These are phyloP conservation scores for Phylloboletellus chloephorus DNA, from an alignment of 1,284 basidiomycete genomes.

Conservation along the genomic window DNA sequence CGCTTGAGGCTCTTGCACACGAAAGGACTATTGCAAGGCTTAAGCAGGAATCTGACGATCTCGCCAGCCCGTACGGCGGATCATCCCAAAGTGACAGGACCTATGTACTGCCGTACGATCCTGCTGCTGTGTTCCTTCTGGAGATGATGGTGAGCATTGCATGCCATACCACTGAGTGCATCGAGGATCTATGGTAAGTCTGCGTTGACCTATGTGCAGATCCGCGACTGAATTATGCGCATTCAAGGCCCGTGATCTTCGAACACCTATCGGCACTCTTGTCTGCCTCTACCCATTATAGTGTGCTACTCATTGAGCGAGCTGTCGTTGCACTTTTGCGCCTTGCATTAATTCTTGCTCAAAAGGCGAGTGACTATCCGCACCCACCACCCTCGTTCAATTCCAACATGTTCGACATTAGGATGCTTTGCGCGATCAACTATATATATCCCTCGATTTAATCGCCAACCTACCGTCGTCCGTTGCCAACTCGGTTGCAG, in stretches of 20 bases:
- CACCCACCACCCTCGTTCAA: conserved; percentile 2
- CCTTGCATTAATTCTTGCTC: conserved; percentile 74
- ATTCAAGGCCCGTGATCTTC: conserved; percentile 79
- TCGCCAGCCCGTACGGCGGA: conserved; percentile 29
- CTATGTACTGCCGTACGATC: conserved; percentile 80
- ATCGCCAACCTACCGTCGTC: conserved; percentile 74
- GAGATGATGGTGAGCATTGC: conserved; percentile 92
- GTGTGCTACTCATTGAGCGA: conserved; percentile 89
- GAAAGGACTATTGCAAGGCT: conserved; percentile 74
- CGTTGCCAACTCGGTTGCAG: conserved; percentile 81
- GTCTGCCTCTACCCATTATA: conserved; percentile 74
- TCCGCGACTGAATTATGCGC: conserved; percentile 1
- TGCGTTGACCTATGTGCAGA: background rate
- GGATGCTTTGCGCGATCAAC: conserved; percentile 80
- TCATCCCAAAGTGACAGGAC: conserved; percentile 38
- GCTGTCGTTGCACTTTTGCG: conserved; percentile 88
- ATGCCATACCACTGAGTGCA: conserved; percentile 67
- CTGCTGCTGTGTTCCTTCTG: conserved; percentile 88
- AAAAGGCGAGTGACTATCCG: conserved; percentile 49
- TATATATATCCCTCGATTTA: conserved; percentile 90
- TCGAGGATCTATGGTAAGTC: conserved; percentile 82
- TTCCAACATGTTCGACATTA: conserved; percentile 27
- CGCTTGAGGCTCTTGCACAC: conserved; percentile 87
- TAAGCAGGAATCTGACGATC: conserved; percentile 62
- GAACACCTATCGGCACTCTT: conserved; percentile 86